These are phyloP conservation scores for Moricandia arvensis DNA, from an alignment of 345 rosid species.

Conservation along the genomic window DNA sequence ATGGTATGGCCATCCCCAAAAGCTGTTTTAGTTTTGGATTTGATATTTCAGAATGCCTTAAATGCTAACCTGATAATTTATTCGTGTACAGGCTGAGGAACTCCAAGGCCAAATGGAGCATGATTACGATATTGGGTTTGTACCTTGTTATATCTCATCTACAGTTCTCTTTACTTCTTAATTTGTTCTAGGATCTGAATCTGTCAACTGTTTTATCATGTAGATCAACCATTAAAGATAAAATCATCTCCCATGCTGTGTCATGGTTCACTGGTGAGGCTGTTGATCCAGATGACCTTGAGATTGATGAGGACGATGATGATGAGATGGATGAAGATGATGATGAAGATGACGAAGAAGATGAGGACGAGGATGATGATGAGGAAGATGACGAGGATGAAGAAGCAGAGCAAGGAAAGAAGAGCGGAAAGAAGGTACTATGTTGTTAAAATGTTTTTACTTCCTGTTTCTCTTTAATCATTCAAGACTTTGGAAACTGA, in stretches of 20 bases:
- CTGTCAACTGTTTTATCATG: too few species aligned
- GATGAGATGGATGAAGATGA: background rate
- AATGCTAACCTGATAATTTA: background rate
- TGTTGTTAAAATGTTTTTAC: too few species aligned
- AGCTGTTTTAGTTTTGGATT: background rate
- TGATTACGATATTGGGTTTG: too few species aligned
- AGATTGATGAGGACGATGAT: background rate
- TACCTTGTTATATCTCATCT: too few species aligned
- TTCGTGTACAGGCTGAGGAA: too few species aligned
- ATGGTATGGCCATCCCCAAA: conserved; percentile 44
- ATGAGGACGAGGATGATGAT: background rate
- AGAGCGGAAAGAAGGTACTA: too few species aligned
- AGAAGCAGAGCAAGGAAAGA: background rate
- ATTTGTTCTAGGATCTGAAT: too few species aligned
- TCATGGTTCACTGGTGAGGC: too few species aligned
- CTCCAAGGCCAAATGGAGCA: too few species aligned
- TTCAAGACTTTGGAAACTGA: background rate
- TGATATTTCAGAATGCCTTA: background rate
- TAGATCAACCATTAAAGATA: too few species aligned
- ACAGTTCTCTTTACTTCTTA: too few species aligned
- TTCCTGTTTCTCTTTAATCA: background rate
- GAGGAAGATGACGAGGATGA: background rate
- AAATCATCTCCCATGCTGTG: too few species aligned
- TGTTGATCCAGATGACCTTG: background rate
- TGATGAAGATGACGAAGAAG: background rate